Conservation (phyloP, 768 basidiomycete genomes). For the Kwoniella botswanensis region DNA sequence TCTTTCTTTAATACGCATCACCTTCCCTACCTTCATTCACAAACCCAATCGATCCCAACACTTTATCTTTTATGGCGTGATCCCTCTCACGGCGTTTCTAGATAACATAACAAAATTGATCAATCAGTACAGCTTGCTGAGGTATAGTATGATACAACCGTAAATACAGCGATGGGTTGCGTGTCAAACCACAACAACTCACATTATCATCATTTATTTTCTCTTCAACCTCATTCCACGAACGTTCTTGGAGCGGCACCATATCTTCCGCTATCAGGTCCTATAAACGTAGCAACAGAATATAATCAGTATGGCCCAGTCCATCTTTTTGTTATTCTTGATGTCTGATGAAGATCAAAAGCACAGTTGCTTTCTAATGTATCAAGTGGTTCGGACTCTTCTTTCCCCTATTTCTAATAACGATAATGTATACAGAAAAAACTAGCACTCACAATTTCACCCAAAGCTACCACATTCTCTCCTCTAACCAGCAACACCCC, state of each 20-base stretch:
- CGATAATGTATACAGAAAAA: too few relatives aligned
- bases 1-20: conserved; percentile 76
- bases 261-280: conserved; percentile 49
- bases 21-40: conserved; percentile 95
- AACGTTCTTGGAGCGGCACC: conserved; percentile 36
- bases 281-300: conserved; percentile 9
- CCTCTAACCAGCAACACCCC: conserved; percentile 88
- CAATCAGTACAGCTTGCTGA: too few relatives aligned
- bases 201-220: conserved; percentile 46
- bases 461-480: conserved; percentile 95
- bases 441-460: conserved; percentile 91
- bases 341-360: too few relatives aligned
- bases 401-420: too few relatives aligned
- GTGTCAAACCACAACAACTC: conserved; percentile 7
- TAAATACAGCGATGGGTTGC: too few relatives aligned
- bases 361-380: too few relatives aligned
- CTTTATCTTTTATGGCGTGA: conserved; percentile 73
- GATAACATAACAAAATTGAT: background rate
- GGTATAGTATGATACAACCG: too few relatives aligned
- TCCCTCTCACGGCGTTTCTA: conserved; percentile 77
- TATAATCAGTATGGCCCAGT: background rate
- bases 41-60: conserved; percentile 85
- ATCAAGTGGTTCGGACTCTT: too few relatives aligned
- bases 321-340: too few relatives aligned
- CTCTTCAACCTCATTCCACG: conserved; percentile 38